phyloP scores from a whole-genome alignment of 257 asterid genomes.

The Knoxia roxburghii region DNA sequence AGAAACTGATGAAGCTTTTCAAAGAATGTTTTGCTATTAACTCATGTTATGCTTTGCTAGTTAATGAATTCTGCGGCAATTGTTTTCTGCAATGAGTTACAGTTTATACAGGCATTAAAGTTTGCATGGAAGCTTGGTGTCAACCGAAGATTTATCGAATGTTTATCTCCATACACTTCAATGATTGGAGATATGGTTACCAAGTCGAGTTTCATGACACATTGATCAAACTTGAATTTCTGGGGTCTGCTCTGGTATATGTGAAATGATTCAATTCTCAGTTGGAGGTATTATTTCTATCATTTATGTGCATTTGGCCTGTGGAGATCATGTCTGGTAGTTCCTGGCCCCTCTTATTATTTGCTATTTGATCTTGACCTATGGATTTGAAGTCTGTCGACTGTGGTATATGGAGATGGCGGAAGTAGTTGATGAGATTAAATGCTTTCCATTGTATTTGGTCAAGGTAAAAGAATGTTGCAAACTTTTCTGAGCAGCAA shows the following conservation, averaged over 20 bases:
- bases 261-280: too few relatives aligned
- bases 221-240: too few relatives aligned
- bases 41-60: neutral
- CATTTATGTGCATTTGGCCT: neutral
- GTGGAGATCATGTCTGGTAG: neutral
- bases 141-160: neutral
- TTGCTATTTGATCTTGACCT: neutral
- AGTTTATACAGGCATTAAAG: too few relatives aligned
- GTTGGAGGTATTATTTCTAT: too few relatives aligned
- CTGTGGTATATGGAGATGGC: too few relatives aligned
- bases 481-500: neutral
- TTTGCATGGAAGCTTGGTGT: neutral
- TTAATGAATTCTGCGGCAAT: neutral
- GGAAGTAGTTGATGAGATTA: neutral
- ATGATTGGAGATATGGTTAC: too few relatives aligned
- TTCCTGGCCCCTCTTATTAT: neutral
- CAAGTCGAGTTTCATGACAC: too few relatives aligned
- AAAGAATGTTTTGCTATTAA: neutral
- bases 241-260: too few relatives aligned
- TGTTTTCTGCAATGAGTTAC: neutral
- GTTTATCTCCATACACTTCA: too few relatives aligned
- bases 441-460: neutral
- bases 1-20: neutral
- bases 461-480: neutral
- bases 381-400: neutral